Evolutionary conservation across 768 basidiomycete species (phyloP).

Genomic region (Ramaria sp.): DNA sequence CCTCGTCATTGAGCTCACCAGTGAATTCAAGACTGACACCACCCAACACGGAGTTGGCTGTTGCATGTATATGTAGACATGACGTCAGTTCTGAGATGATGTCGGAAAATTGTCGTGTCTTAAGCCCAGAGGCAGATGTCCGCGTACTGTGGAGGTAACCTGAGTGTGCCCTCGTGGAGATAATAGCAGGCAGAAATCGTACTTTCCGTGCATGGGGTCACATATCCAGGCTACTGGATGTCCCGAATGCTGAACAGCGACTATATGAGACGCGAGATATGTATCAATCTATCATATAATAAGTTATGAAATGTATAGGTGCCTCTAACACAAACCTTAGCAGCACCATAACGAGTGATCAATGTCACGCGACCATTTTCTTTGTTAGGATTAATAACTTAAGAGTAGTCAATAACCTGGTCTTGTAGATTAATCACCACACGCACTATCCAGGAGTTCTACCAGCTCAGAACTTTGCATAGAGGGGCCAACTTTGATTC

Average conservation of each 20-base stretch:
- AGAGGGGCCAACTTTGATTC: conserved; percentile 90
- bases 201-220: conserved; percentile 99
- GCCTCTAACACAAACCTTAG: conserved; percentile 42
- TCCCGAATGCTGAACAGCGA: conserved; percentile 62
- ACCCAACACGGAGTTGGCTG: conserved; percentile 63
- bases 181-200: conserved; percentile 21
- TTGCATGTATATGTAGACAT: conserved; percentile 71
- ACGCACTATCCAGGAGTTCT: conserved; percentile 62
- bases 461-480: conserved; percentile 75
- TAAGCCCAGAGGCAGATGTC: conserved; percentile 69
- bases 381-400: conserved; percentile 82
- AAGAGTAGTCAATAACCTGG: neutral
- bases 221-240: conserved; percentile 93
- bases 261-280: conserved; percentile 72
- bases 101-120: conserved; percentile 82
- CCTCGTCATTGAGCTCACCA: conserved; percentile 81
- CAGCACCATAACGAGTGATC: conserved; percentile 89
- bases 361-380: conserved; percentile 78
- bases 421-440: neutral
- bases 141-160: conserved; percentile 50
- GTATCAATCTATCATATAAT: conserved; percentile 46
- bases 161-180: neutral
- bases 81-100: conserved; percentile 82
- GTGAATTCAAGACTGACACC: conserved; percentile 87
- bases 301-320: neutral